Evolutionary conservation across 2,329 filamentous ascomycete genomes (phyloP).

Genomic region (Lomentospora prolificans): DNA sequence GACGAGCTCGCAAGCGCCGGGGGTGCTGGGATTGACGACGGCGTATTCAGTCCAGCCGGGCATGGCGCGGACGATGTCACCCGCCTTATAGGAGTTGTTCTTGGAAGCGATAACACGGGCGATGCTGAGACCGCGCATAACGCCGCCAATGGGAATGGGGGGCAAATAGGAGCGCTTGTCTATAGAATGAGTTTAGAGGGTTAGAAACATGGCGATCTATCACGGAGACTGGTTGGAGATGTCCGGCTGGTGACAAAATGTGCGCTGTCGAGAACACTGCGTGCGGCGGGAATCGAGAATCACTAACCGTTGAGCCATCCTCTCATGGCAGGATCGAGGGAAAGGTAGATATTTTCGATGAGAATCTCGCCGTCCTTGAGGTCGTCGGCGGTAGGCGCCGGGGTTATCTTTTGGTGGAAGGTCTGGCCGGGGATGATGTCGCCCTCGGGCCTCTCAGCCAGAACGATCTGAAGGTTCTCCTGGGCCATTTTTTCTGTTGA

Average conservation of each 20-base stretch:
- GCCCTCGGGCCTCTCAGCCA: constrained; percentile 52
- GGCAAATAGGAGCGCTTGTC: constrained; percentile 51
- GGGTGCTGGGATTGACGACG: constrained; percentile 42
- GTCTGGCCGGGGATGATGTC: constrained; percentile 56
- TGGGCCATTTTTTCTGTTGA: not conserved
- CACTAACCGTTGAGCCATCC: constrained; percentile 53
- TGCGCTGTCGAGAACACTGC: not conserved
- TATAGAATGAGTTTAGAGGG: constrained; percentile 17
- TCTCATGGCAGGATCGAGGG: constrained; percentile 67
- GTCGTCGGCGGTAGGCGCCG: constrained; percentile 39
- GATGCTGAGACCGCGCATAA: constrained; percentile 56
- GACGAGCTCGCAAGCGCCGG: constrained; percentile 22
- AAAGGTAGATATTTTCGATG: constrained; percentile 51
- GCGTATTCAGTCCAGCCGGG: constrained; percentile 60
- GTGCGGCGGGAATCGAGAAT: not conserved
- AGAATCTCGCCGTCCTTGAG: constrained; percentile 58
- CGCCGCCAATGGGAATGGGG: constrained; percentile 56
- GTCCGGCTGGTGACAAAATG: not conserved
- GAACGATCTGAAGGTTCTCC: constrained; percentile 39
- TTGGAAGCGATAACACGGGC: constrained; percentile 53
- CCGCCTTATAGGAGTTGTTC: constrained; percentile 41
- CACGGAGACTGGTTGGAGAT: not conserved
- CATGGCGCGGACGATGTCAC: constrained; percentile 44
- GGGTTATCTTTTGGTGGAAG: constrained; percentile 43
- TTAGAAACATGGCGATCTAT: too few species aligned